Base-by-base conservation (phyloP, 192 early-diverging fungal species). In the Haplosporangium gracile region DNA sequence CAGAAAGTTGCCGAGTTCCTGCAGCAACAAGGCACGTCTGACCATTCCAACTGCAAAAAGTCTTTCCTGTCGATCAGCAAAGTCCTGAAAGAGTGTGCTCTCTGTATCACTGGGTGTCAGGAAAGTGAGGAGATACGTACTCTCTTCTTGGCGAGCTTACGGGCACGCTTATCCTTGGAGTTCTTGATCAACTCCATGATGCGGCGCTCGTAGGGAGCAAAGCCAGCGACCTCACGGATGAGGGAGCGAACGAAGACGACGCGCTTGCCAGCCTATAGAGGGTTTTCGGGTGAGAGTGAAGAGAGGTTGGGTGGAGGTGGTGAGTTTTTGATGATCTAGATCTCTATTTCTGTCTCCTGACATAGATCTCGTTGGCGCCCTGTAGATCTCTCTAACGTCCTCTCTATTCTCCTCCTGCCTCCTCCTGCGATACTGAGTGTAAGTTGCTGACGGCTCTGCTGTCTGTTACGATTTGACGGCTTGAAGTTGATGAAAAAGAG, bases 101-200 rank as follows among this genome's bases (percentile, higher is more conserved):
- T 43, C 36, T 2, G 36, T 36, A 36, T 36, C 36, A 36, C 36
- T 36, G 43, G 43, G 43, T 15, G 11, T 11, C 43, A 45, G 9
- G 20, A 51, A 51, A 51, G 18, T 5, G 16, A 18, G 49, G 20
- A 51, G 5, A 16, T 70, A 89, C 92, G 55, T 91, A 94, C 94
- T 82, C 94, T 97, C 93, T 95, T 97, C 96, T 99, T 99, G 87
- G 97, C 96, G 77, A 99, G 94, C 95, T 97, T 98, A 90, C 97
- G 94, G 76, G 99, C 99, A 89, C 99, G 96, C 97, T 99, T 99
- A 91, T 99, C 99, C 92, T 97, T 98, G 90, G 97, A 97, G 96
- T 99, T 99, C 95, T 97, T 98, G 89, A 99, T 92, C 95, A 99
- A 94, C 94, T 99, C 99, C 98, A 99, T 99, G 82, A 99, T 95